Conservation (phyloP, 768 basidiomycete species). For the Mycena crocata region DNA sequence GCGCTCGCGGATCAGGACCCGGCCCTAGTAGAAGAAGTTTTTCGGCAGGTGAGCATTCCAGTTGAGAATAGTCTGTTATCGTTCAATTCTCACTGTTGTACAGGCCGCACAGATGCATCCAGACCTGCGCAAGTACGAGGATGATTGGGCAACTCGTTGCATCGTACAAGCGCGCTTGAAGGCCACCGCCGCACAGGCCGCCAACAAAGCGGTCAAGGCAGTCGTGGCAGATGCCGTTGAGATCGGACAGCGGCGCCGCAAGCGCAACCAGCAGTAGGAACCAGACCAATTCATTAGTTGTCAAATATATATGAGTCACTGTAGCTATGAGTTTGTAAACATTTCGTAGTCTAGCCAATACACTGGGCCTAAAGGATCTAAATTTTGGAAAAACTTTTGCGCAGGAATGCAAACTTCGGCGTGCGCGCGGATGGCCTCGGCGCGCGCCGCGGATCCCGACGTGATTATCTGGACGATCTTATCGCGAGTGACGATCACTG, state of each 20-base stretch:
- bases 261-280: no score
- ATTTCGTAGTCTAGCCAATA: constrained; percentile 3
- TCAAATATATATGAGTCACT: no score
- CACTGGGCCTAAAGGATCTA: no score
- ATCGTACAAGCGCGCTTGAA: constrained; percentile 24
- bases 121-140: constrained; percentile 14
- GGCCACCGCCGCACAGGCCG: constrained; percentile 5
- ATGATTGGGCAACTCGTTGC: constrained; percentile 22
- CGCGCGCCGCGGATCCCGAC: no score
- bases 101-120: constrained; percentile 20
- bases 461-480: no score
- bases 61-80: neutral
- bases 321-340: no score
- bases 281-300: no score
- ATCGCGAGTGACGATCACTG: constrained; percentile 5
- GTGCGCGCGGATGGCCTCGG: no score
- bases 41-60: constrained; percentile 8
- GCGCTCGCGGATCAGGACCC: constrained; percentile 1
- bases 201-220: neutral
- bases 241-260: neutral
- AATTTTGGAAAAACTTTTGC: no score
- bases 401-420: no score
- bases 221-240: neutral
- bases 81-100: constrained; percentile 11
- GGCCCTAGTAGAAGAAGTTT: constrained; percentile 8